Percentiles rank a stretch among this genome's conserved stretches.
These are phyloP conservation scores for Ustulina deusta DNA, from an alignment of 2,329 filamentous ascomycete genomes.

Conservation along the genomic window DNA sequence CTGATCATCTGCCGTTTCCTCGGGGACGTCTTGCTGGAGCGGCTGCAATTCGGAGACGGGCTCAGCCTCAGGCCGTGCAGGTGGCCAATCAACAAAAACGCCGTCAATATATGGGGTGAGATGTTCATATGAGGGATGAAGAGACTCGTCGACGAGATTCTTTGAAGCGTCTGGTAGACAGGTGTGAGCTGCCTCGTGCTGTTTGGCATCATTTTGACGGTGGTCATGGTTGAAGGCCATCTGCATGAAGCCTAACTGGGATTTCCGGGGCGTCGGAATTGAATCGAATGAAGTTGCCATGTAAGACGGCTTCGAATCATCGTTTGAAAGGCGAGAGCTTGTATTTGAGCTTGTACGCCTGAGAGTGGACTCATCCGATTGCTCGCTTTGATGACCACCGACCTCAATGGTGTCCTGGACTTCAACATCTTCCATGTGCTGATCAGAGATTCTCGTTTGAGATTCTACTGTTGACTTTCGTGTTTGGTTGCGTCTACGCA, in stretches of 20 bases:
- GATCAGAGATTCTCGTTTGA: slow-evolving; percentile 43
- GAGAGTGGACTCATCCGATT: slow-evolving; percentile 52
- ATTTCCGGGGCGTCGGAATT: slow-evolving; percentile 24
- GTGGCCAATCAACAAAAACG: slow-evolving; percentile 45
- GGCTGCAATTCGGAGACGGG: slow-evolving; percentile 32
- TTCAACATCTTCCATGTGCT: slow-evolving; percentile 58
- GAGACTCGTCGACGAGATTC: slow-evolving; percentile 13
- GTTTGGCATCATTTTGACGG: slow-evolving; percentile 12
- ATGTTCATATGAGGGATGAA: slow-evolving; percentile 40
- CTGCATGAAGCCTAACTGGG: background rate
- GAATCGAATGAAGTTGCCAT: slow-evolving; percentile 29
- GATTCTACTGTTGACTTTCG: slow-evolving; percentile 51
- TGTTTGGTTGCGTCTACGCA: slow-evolving; percentile 43
- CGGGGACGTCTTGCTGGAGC: slow-evolving; percentile 27
- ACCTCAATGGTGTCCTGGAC: slow-evolving; percentile 71
- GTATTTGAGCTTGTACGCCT: slow-evolving; percentile 49
- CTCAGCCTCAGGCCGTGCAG: slow-evolving; percentile 39
- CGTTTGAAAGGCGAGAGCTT: slow-evolving; percentile 46
- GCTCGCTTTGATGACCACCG: slow-evolving; percentile 56
- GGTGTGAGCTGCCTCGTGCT: slow-evolving; percentile 3
- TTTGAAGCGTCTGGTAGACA: slow-evolving; percentile 1
- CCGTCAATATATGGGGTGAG: slow-evolving; percentile 50
- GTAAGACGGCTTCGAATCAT: slow-evolving; percentile 40
- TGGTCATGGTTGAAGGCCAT: background rate
- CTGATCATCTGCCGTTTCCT: slow-evolving; percentile 35